Percentiles rank a stretch among this genome's conserved stretches.
Evolutionary conservation across 139 green algal species (phyloP).

Genomic region (Gonium pectorale): DNA sequence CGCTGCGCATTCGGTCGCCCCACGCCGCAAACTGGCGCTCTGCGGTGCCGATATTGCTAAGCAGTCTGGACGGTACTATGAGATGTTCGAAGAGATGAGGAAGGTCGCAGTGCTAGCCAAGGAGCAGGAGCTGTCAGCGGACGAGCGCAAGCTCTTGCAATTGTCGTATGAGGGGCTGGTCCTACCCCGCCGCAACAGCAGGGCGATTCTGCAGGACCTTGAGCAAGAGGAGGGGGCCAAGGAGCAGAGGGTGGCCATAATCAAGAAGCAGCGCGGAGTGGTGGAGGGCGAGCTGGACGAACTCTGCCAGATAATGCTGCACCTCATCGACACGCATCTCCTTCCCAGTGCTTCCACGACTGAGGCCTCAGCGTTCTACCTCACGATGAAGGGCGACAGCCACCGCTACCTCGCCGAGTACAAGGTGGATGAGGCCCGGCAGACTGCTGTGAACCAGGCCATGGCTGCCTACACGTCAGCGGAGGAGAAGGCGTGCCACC

Average conservation of each 20-base stretch:
- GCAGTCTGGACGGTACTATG: conserved; percentile 96
- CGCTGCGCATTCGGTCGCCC: no score
- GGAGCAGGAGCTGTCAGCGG: conserved; percentile 95
- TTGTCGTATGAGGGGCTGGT: conserved; percentile 99
- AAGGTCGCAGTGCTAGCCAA: conserved; percentile 88
- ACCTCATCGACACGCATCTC: conserved; percentile 95
- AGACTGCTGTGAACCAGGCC: conserved; percentile 94
- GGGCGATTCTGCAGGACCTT: conserved; percentile 96
- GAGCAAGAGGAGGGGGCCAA: conserved; percentile 98
- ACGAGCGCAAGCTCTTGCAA: conserved; percentile 91
- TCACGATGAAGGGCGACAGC: conserved; percentile 95
- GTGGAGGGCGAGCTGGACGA: conserved; percentile 94
- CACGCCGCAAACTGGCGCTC: conserved; percentile 79
- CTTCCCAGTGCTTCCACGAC: conserved; percentile 91
- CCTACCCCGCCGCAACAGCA: conserved; percentile 93
- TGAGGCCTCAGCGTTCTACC: conserved; percentile 99
- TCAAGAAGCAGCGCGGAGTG: conserved; percentile 69
- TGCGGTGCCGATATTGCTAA: conserved; percentile 97
- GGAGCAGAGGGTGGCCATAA: conserved; percentile 90
- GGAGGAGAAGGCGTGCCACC: conserved; percentile 77
- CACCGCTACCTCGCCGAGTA: conserved; percentile 99
- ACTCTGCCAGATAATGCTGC: conserved; percentile 90
- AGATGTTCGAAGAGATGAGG: conserved; percentile 95
- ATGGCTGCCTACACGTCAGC: conserved; percentile 96
- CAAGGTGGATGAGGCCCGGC: conserved; percentile 88